Base-by-base conservation (phyloP, 495 filamentous ascomycete genomes). In the Apodospora peruviana region DNA sequence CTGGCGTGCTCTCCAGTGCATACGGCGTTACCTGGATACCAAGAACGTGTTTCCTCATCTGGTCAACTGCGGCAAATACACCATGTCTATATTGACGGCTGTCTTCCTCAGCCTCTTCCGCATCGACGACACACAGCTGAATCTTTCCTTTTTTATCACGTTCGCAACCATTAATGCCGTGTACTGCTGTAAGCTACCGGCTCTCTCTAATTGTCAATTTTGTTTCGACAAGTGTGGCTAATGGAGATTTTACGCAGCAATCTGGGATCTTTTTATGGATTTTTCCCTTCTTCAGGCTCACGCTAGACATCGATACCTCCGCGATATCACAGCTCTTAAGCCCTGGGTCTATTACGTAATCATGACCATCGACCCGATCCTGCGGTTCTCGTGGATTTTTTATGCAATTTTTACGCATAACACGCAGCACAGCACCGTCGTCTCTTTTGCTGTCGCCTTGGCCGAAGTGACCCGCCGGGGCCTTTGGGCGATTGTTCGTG, bases 251-350 rank as follows among this genome's bases (percentile, higher is more conserved):
- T 53, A 7, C 27, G 12, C 29, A 83, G 79, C 83, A 1, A 75
- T 95, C n/a, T 98, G 93, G 93, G 93, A 98, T 57, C 58, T 98
- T n/a, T 80, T 85, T 48, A 95, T 96, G 87, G 93, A 98, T 67
- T 97, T 91, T 83, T 90, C 80, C 36, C 72, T 96, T 14, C 76
- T 88, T 8, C 88, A 95, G 53, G 78, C 85, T 1, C 81, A 87
- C 42, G 77, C 87, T 2, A 71, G 75, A 32, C 74, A 85, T 45
- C 77, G 73, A 0, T 81, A 90, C 43, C 78, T 98, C 16, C 82
- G 93, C n/a, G 77, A 87, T 35, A 80, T 82, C n/a, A 76, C 90
- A 0, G 89, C 83, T 1, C 86, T 88, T 63, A 90, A 90, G 53
- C 72, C 70, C 2, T 91, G 85, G 83, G 67, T 83, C 5, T 98